Percentiles rank a stretch among this genome's conserved stretches.
These are phyloP conservation scores for Exutisphaerella laricina DNA, from an alignment of 2,329 filamentous ascomycete genomes.

Conservation along the genomic window DNA sequence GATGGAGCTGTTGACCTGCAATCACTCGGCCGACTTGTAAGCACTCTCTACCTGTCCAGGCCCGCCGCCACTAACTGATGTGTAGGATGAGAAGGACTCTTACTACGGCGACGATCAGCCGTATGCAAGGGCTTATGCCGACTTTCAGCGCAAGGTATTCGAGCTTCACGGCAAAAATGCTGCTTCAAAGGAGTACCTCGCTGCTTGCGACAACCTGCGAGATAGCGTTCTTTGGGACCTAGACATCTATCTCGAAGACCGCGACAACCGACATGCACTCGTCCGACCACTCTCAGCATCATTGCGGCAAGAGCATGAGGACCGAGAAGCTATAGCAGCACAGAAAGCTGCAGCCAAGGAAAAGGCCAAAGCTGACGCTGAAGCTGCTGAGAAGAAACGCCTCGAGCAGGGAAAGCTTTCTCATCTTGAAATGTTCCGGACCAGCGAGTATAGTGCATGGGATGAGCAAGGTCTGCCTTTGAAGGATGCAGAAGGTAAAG, in stretches of 20 bases:
- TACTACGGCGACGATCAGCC: conserved; percentile 30
- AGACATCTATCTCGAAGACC: conserved; percentile 83
- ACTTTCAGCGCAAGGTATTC: conserved; percentile 57
- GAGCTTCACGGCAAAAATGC: conserved; percentile 46
- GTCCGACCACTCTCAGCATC: conserved; percentile 58
- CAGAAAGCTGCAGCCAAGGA: conserved; percentile 43
- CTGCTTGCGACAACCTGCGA: conserved; percentile 72
- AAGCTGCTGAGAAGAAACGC: conserved; percentile 44
- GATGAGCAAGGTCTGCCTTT: conserved; percentile 76
- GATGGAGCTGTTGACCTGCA: conserved; percentile 38
- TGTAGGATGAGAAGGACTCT: conserved; percentile 21
- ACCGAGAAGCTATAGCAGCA: conserved; percentile 50
- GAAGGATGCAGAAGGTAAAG: conserved; percentile 68
- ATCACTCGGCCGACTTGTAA: conserved; percentile 24
- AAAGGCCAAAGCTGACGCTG: conserved; percentile 49
- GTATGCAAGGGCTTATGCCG: conserved; percentile 47
- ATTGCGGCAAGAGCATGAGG: conserved; percentile 47
- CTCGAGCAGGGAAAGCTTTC: conserved; percentile 53
- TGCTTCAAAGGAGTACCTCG: conserved; percentile 63
- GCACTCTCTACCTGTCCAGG: neutral
- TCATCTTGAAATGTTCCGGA: conserved; percentile 54
- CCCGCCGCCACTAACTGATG: neutral
- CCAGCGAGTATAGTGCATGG: conserved; percentile 62
- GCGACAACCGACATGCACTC: conserved; percentile 61
- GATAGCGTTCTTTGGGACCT: conserved; percentile 76